These are phyloP conservation scores for Fonsecaea monophora DNA, from an alignment of 2,329 filamentous ascomycete genomes.

Conservation along the genomic window DNA sequence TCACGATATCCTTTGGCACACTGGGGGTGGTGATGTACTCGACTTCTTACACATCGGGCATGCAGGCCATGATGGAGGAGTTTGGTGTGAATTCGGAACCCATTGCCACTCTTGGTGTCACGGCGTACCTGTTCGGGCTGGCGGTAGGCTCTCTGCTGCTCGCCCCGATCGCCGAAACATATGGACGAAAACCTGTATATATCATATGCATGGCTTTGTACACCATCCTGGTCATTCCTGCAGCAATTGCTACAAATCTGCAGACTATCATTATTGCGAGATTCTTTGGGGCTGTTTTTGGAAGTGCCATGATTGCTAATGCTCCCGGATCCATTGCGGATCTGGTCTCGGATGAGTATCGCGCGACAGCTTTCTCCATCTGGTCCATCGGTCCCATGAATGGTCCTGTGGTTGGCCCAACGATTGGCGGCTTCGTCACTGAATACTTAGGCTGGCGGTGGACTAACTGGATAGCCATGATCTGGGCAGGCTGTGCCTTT, in stretches of 20 bases:
- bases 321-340: conserved; percentile 83
- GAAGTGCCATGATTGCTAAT: conserved; percentile 82
- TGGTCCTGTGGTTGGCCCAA: conserved; percentile 69
- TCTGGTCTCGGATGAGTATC: conserved; percentile 78
- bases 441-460: conserved; percentile 79
- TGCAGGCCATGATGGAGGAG: conserved; percentile 71
- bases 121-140: conserved; percentile 77
- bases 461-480: conserved; percentile 82
- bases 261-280: conserved; percentile 72
- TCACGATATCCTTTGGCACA: conserved; percentile 64
- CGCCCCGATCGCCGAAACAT: conserved; percentile 67
- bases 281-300: conserved; percentile 76
- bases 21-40: conserved; percentile 72
- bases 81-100: conserved; percentile 66
- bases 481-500: conserved; percentile 70
- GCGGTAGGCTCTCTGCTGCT: conserved; percentile 74
- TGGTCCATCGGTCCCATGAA: conserved; percentile 88
- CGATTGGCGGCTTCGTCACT: conserved; percentile 81
- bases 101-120: conserved; percentile 75
- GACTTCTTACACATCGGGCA: conserved; percentile 77
- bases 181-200: conserved; percentile 65
- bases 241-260: conserved; percentile 72
- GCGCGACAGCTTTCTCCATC: conserved; percentile 81
- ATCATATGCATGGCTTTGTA: conserved; percentile 69
- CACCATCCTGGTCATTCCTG: conserved; percentile 72